Evolutionary conservation across 768 basidiomycete species (phyloP), one percentile per base, ranked within the genome.

Genomic region (Hortiboletus campestris): DNA sequence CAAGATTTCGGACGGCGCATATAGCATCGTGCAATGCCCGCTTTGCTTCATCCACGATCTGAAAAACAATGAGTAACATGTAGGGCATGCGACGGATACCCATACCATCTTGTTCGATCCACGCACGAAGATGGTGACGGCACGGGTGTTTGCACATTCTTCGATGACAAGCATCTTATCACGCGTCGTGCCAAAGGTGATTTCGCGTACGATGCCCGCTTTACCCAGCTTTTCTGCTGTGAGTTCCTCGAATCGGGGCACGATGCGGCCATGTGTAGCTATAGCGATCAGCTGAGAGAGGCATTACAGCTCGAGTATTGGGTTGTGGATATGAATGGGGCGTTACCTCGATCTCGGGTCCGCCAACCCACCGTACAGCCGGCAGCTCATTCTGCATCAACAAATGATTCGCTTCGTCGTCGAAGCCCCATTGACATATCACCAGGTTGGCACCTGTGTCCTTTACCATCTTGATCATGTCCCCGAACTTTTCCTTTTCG

Each of bases 141-240:
- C 95, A 51, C 94, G 84, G 11, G 88, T 84, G 76, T 99, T 99
- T 17, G 97, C 96, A 65, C 96, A 98, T 67, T 98, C 95, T 72
- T 98, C 97, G 63, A 99, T 96, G 59, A 98, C 90, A 52, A 99
- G 84, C 97, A 99, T 99, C 80, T 98, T 98, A 74, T 99, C 97
- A 58, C 94, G 83, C 16, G 97, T 99, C 10, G 97, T 99, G 46
- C 97, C 97, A 72, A 99, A 99, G 8, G 91, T 84, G 52, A 99
- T 72, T 74, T 99, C 96, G 34, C 95, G 84, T 8, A 99, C 96
- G 51, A 96, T 75, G 13, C 97, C 97, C 0, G 97, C 97, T 57
- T 84, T 84, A 14, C 97, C 97, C 14, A 99, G 83, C 74, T 99
- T 99, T 61, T 86, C 89, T 16, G 86, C 71, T 0, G 91, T 85